These are phyloP conservation scores for Apiospora sp. DNA, from an alignment of 2,329 filamentous ascomycete genomes.

Conservation along the genomic window DNA sequence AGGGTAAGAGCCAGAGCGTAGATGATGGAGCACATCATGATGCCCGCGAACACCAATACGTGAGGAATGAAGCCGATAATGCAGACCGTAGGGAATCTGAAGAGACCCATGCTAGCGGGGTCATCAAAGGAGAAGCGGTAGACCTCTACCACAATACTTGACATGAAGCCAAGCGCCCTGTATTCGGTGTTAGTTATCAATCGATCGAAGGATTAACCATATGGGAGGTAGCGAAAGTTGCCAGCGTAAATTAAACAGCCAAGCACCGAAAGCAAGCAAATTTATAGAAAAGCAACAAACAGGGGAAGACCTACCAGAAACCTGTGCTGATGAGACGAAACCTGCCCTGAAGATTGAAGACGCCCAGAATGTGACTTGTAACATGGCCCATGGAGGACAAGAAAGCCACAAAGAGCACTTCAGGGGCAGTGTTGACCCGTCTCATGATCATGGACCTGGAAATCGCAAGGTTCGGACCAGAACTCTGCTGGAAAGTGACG, in stretches of 20 bases:
- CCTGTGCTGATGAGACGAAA: slow-evolving; percentile 87
- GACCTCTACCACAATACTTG: slow-evolving; percentile 81
- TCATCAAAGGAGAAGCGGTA: slow-evolving; percentile 68
- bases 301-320: slow-evolving; percentile 61
- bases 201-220: no score
- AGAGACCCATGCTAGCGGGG: slow-evolving; percentile 67
- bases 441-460: slow-evolving; percentile 75
- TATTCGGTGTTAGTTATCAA: background rate
- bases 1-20: slow-evolving; percentile 80
- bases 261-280: no score
- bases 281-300: background rate
- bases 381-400: slow-evolving; percentile 91
- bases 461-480: slow-evolving; percentile 55
- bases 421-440: slow-evolving; percentile 86
- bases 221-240: background rate
- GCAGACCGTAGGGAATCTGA: slow-evolving; percentile 92
- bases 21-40: slow-evolving; percentile 76
- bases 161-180: slow-evolving; percentile 85
- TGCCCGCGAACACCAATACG: slow-evolving; percentile 83
- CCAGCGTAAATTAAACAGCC: no score
- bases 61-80: slow-evolving; percentile 96
- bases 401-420: slow-evolving; percentile 85
- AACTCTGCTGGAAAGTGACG: slow-evolving; percentile 52
- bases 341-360: slow-evolving; percentile 79
- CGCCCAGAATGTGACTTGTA: slow-evolving; percentile 81